Percentiles rank a stretch among this genome's conserved stretches.
Evolutionary conservation across 805 yeast genomes (phyloP).

Genomic region (Myxozyma udenii): DNA sequence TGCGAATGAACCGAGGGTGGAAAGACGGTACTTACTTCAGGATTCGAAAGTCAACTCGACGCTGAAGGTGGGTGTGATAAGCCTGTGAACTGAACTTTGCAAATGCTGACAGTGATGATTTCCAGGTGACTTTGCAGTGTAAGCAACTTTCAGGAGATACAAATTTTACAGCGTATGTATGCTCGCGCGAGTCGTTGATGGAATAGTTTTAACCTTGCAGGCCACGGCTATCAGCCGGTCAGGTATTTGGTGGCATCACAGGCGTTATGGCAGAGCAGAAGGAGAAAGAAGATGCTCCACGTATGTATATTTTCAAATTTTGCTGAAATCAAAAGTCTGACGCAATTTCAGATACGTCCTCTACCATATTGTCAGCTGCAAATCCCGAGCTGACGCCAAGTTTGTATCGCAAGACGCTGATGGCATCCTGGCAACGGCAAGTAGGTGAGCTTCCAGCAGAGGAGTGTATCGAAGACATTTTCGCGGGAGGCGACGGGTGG

Average conservation of each 20-base stretch:
- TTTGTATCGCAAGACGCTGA: constrained; percentile 25
- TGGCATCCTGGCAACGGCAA: constrained; percentile 29
- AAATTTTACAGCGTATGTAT: constrained; percentile 20
- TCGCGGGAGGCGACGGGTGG: constrained; percentile 66
- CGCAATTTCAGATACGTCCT: not conserved
- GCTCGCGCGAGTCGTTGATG: not conserved
- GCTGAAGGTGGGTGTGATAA: constrained; percentile 41
- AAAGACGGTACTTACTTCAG: constrained; percentile 66
- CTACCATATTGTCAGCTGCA: too few species aligned
- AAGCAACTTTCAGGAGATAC: constrained; percentile 25
- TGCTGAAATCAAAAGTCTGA: not conserved
- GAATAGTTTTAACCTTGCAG: constrained; percentile 1
- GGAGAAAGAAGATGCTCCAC: constrained; percentile 25
- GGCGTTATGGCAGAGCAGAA: constrained; percentile 40
- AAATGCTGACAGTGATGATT: not conserved
- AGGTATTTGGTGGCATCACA: constrained; percentile 52
- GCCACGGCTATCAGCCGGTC: constrained; percentile 41
- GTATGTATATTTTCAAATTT: constrained; percentile 3
- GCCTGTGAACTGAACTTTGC: not conserved
- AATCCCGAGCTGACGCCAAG: constrained; percentile 13
- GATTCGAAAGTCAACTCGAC: constrained; percentile 82
- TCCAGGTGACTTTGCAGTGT: constrained; percentile 12
- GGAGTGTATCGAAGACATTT: constrained; percentile 71
- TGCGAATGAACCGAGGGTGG: constrained; percentile 48
- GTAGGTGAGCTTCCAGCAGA: constrained; percentile 46